Percentiles rank a stretch among this genome's conserved stretches.
Evolutionary conservation across 768 basidiomycete species (phyloP).

Genomic region (Tubosaeta brunneosetosa): DNA sequence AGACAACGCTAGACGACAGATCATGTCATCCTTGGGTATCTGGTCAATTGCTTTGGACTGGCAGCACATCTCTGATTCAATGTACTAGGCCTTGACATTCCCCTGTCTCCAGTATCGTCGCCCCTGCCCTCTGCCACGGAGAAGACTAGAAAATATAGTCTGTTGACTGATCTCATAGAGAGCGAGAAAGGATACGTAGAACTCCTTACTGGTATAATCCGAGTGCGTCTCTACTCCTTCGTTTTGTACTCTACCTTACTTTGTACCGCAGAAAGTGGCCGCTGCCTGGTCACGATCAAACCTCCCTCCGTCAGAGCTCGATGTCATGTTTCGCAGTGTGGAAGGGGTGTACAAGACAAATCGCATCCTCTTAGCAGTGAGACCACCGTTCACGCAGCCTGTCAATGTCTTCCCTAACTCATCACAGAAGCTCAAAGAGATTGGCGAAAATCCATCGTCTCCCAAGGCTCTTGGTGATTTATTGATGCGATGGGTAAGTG

Average conservation of each 20-base stretch:
- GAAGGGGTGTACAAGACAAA: constrained; percentile 93
- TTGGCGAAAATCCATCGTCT: constrained; percentile 86
- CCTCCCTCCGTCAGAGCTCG: constrained; percentile 87
- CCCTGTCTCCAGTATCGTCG: constrained; percentile 19
- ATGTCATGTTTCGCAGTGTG: constrained; percentile 90
- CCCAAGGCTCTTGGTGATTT: constrained; percentile 94
- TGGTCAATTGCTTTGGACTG: constrained; percentile 1
- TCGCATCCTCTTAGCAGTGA: constrained; percentile 68
- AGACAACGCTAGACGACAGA: constrained; percentile 7
- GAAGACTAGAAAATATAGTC: constrained; percentile 67
- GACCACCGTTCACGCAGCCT: not conserved
- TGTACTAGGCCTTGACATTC: constrained; percentile 21
- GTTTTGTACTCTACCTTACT: constrained; percentile 7
- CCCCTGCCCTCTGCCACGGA: constrained; percentile 32
- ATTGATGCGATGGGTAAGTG: constrained; percentile 92
- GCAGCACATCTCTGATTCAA: constrained; percentile 14
- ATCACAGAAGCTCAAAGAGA: constrained; percentile 84
- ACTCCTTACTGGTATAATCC: constrained; percentile 81
- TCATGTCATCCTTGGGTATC: constrained; percentile 25
- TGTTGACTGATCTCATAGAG: constrained; percentile 87
- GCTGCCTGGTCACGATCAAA: constrained; percentile 97
- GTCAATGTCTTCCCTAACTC: constrained; percentile 9
- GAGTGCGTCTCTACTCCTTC: constrained; percentile 49
- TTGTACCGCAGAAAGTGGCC: constrained; percentile 75
- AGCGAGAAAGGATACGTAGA: constrained; percentile 93